A percentile compares a stretch with the other conserved stretches of the same genome.
Conservation (phyloP, 2,329 filamentous ascomycete genomes). For the Myriosclerotinia scirpicola region DNA sequence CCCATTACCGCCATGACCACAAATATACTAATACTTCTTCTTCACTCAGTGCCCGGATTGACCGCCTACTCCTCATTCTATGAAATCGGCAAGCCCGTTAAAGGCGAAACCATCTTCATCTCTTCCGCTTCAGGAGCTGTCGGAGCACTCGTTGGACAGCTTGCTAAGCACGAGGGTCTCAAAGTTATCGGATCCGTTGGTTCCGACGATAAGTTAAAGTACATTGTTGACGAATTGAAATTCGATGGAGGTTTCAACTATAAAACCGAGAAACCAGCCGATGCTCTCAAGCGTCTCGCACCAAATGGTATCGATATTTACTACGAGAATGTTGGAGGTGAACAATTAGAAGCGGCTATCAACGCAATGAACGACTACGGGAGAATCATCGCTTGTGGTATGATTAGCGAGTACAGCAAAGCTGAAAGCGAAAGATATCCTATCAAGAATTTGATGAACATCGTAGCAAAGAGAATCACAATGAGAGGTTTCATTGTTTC, state of each 20-base stretch:
- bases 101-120: constrained; percentile 77
- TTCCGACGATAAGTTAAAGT: constrained; percentile 72
- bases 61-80: constrained; percentile 75
- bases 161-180: constrained; percentile 74
- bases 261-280: constrained; percentile 67
- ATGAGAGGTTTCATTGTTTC: constrained; percentile 67
- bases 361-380: constrained; percentile 62
- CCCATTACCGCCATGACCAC: too few relatives aligned
- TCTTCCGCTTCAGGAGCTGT: constrained; percentile 74
- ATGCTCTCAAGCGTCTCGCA: constrained; percentile 64
- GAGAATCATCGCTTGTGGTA: constrained; percentile 60
- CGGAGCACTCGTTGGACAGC: constrained; percentile 73
- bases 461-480: constrained; percentile 62
- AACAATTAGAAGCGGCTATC: constrained; percentile 69
- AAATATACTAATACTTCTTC: neutral
- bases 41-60: constrained; percentile 60
- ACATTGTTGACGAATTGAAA: constrained; percentile 68
- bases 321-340: constrained; percentile 78
- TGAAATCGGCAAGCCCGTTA: constrained; percentile 72
- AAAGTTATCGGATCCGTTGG: constrained; percentile 74
- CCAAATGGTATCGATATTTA: constrained; percentile 77
- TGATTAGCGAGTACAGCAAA: constrained; percentile 70
- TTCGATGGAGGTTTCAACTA: constrained; percentile 80
- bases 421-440: constrained; percentile 54
- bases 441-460: constrained; percentile 59